Percentiles rank a stretch among this genome's conserved stretches.
These are phyloP conservation scores for Aspergillus awamori DNA, from an alignment of 2,329 filamentous ascomycete species.

Conservation along the genomic window DNA sequence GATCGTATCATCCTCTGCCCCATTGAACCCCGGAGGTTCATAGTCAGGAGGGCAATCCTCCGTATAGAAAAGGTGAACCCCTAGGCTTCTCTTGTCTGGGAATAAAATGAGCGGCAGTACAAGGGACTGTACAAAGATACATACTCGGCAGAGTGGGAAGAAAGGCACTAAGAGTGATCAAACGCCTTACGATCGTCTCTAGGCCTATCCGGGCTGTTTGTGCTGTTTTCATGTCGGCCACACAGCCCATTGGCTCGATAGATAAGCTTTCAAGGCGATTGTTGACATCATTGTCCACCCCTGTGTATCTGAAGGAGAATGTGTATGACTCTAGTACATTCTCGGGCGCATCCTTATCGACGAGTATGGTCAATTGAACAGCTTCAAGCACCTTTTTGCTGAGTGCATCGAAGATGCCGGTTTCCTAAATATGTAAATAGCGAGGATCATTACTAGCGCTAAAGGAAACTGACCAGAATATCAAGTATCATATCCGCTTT, in stretches of 20 bases:
- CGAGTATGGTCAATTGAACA: conserved; percentile 52
- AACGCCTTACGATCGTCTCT: conserved; percentile 46
- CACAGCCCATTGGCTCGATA: conserved; percentile 32
- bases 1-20: conserved; percentile 31
- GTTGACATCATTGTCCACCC: conserved; percentile 32
- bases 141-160: conserved; percentile 49
- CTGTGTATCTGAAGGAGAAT: conserved; percentile 51
- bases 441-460: background rate
- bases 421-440: conserved; percentile 47
- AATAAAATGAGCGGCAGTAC: background rate
- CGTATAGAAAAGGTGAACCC: conserved; percentile 50
- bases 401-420: conserved; percentile 52
- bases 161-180: conserved; percentile 42
- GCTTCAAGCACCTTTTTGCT: conserved; percentile 46
- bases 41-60: conserved; percentile 44
- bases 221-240: conserved; percentile 40
- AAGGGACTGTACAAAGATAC: background rate
- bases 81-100: conserved; percentile 44
- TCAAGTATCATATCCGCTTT: conserved; percentile 50
- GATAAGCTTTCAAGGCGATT: conserved; percentile 34
- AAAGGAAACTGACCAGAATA: conserved; percentile 46
- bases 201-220: conserved; percentile 47
- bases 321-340: conserved; percentile 55
- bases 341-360: conserved; percentile 38
- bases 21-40: conserved; percentile 46